These are phyloP conservation scores for Penicillium cinerascens DNA, from an alignment of 495 filamentous ascomycete genomes.

Conservation along the genomic window DNA sequence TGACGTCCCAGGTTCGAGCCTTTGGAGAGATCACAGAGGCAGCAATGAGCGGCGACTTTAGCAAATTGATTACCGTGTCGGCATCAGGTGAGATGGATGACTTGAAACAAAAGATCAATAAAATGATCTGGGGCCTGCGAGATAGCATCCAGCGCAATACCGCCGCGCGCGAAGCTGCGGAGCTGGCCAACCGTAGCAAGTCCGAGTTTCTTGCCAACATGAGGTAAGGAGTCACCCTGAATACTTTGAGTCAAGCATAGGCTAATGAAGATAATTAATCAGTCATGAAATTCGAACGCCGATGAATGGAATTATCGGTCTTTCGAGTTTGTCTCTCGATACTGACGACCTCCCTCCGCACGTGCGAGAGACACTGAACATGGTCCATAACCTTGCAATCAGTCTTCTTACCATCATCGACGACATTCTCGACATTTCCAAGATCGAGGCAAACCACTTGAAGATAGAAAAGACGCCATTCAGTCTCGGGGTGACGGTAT, in stretches of 20 bases:
- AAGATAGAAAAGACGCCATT: slow-evolving; percentile 71
- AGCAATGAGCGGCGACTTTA: slow-evolving; percentile 84
- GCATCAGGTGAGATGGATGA: slow-evolving; percentile 96
- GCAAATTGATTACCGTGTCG: slow-evolving; percentile 83
- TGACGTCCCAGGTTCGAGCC: slow-evolving; percentile 85
- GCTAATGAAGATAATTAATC: slow-evolving; percentile 40
- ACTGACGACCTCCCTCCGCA: slow-evolving; percentile 66
- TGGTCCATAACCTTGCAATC: slow-evolving; percentile 85
- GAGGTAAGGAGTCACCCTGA: slow-evolving; percentile 69
- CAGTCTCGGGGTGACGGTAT: slow-evolving; percentile 48
- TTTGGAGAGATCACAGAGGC: slow-evolving; percentile 92
- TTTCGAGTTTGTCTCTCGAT: slow-evolving; percentile 72
- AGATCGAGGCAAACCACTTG: slow-evolving; percentile 74
- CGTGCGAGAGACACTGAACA: slow-evolving; percentile 86
- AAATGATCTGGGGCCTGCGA: slow-evolving; percentile 85
- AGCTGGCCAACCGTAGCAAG: slow-evolving; percentile 58
- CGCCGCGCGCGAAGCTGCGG: slow-evolving; percentile 48
- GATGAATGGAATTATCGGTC: slow-evolving; percentile 65
- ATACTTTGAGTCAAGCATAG: slow-evolving; percentile 53
- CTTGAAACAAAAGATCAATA: slow-evolving; percentile 90
- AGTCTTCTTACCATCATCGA: slow-evolving; percentile 78
- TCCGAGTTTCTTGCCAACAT: slow-evolving; percentile 69
- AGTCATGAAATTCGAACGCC: slow-evolving; percentile 79
- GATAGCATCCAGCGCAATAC: slow-evolving; percentile 47
- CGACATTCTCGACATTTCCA: slow-evolving; percentile 81